Evolutionary conservation across 1,284 basidiomycete species (phyloP).

Genomic region (Mrakiaceae sp.): DNA sequence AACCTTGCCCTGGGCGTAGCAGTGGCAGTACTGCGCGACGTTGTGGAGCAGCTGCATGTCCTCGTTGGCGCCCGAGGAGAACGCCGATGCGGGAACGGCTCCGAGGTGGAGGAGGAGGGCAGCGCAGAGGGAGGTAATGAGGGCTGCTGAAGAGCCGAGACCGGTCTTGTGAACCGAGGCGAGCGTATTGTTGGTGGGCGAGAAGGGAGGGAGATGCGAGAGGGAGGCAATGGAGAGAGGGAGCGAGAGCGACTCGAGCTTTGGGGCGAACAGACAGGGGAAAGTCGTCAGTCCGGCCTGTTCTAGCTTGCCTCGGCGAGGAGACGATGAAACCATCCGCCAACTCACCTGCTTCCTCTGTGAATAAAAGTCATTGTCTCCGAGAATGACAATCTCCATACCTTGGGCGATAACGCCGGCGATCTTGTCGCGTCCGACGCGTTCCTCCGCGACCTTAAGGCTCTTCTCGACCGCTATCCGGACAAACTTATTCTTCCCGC

Average conservation of each 20-base stretch:
- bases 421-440: slow-evolving; percentile 42
- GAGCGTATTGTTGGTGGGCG: slow-evolving; percentile 55
- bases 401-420: slow-evolving; percentile 31
- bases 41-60: slow-evolving; percentile 61
- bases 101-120: slow-evolving; percentile 69
- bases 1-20: slow-evolving; percentile 93
- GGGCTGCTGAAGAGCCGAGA: slow-evolving; percentile 88
- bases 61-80: slow-evolving; percentile 34
- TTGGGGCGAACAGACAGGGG: neutral
- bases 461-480: slow-evolving; percentile 72
- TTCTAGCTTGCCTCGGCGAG: neutral
- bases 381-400: slow-evolving; percentile 69
- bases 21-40: slow-evolving; percentile 90
- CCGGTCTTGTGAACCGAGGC: slow-evolving; percentile 92
- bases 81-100: slow-evolving; percentile 42
- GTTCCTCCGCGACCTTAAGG: slow-evolving; percentile 52
- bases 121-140: slow-evolving; percentile 88
- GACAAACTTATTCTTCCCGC: slow-evolving; percentile 74
- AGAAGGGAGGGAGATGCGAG: slow-evolving; percentile 58
- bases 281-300: neutral
- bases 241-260: slow-evolving; percentile 53
- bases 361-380: slow-evolving; percentile 97
- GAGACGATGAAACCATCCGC: neutral
- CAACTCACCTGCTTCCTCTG: slow-evolving; percentile 65
- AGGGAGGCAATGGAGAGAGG: slow-evolving; percentile 47